Conservation (phyloP, 1,139 yeast species). For the Protomyces arabidopsidicola region DNA sequence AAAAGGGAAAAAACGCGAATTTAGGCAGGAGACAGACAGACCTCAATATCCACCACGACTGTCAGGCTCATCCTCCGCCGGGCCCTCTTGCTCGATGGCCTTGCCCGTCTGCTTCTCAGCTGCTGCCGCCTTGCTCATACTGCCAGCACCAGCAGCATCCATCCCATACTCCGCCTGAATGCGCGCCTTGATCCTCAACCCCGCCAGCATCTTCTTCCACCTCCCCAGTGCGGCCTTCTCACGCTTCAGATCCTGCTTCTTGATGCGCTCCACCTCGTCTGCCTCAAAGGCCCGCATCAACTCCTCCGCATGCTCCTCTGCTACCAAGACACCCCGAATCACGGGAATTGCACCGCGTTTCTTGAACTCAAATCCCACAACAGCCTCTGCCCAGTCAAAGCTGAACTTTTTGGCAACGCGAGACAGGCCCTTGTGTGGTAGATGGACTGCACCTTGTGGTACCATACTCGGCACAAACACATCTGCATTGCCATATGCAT, state of each 20-base stretch:
- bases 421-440: conserved; percentile 38
- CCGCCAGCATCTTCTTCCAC: conserved; percentile 72
- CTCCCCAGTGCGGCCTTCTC: conserved; percentile 55
- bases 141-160: background rate
- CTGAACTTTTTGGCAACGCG: conserved; percentile 65
- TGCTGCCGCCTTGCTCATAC: background rate
- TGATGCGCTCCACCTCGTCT: conserved; percentile 51
- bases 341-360: conserved; percentile 52
- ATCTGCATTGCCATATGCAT: conserved; percentile 79
- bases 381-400: conserved; percentile 82
- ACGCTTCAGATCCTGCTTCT: conserved; percentile 45
- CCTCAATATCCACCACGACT: background rate
- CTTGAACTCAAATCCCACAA: conserved; percentile 73
- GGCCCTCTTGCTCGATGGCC: background rate
- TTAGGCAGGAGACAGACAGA: background rate
- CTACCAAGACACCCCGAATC: conserved; percentile 74
- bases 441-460: conserved; percentile 68
- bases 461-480: conserved; percentile 72
- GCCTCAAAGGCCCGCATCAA: conserved; percentile 57
- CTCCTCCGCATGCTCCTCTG: conserved; percentile 61
- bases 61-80: background rate
- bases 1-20: too few species aligned
- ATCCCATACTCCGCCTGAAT: conserved; percentile 33
- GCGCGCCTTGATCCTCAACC: conserved; percentile 65
- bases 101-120: background rate